Evolutionary conservation across 768 basidiomycete species (phyloP).

Genomic region (Boletus edulis): DNA sequence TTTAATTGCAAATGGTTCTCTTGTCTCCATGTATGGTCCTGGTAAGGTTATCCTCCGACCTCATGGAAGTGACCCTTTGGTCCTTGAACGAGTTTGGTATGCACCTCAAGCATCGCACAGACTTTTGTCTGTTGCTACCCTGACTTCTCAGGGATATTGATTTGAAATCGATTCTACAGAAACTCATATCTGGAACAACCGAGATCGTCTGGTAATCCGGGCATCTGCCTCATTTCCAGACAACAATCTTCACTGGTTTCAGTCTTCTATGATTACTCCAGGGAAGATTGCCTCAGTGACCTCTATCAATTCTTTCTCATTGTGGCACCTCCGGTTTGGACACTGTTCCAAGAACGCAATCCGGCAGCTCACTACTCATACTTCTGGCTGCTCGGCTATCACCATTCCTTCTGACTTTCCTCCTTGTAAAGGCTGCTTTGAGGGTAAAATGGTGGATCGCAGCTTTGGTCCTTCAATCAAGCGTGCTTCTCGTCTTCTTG

Average conservation of each 20-base stretch:
- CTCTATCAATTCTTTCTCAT: not conserved
- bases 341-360: not conserved
- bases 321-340: not conserved
- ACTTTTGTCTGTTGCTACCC: not conserved
- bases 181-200: not conserved
- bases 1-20: not conserved
- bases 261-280: not conserved
- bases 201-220: not conserved
- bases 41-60: not conserved
- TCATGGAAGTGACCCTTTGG: not conserved
- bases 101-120: not conserved
- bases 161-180: not conserved
- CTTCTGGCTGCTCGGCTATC: rapidly evolving
- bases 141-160: not conserved
- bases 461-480: not conserved
- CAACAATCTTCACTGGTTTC: not conserved
- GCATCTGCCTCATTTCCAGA: not conserved
- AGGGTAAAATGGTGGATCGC: not conserved
- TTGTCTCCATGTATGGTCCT: not conserved
- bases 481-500: not conserved
- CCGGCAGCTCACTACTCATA: not conserved
- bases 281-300: no score
- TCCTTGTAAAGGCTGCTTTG: no score
- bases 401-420: no score
- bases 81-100: not conserved